These are phyloP conservation scores for Bacterosira constricta DNA, from an alignment of 108 stramenopile species.

Conservation along the genomic window DNA sequence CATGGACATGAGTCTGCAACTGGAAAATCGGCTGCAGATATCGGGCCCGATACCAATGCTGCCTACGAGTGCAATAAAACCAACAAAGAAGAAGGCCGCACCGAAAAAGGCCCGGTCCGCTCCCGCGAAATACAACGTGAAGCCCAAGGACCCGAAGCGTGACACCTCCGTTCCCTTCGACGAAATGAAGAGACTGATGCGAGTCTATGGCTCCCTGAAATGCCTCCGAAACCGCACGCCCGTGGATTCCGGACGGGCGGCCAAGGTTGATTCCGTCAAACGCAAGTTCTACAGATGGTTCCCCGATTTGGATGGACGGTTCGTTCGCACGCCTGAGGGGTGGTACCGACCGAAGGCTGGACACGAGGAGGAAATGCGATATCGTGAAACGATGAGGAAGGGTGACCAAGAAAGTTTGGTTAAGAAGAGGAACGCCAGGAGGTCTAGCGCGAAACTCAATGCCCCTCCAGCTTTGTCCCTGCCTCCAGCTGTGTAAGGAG, in stretches of 20 bases:
- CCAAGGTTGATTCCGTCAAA: conserved; percentile 35
- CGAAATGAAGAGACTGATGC: conserved; percentile 45
- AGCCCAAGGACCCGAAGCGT: conserved; percentile 14
- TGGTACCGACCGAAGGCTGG: conserved; percentile 28
- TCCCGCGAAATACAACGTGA: conserved; percentile 4
- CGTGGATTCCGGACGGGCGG: conserved; percentile 17
- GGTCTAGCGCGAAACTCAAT: conserved; percentile 3
- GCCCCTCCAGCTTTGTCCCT: not conserved
- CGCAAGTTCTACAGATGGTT: conserved; percentile 53
- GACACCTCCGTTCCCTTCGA: conserved; percentile 35
- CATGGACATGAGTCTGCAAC: not conserved
- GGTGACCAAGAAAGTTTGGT: conserved; percentile 21
- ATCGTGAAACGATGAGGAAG: conserved; percentile 30
- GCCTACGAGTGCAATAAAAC: no score
- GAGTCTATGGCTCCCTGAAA: conserved; percentile 41
- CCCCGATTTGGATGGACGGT: conserved; percentile 45
- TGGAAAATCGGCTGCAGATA: no score
- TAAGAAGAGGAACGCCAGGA: conserved; percentile 24
- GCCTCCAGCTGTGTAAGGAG: no score
- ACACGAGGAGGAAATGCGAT: conserved; percentile 30
- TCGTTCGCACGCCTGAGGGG: conserved; percentile 25
- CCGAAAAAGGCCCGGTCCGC: conserved; percentile 13
- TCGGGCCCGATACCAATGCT: no score
- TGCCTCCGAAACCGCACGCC: conserved; percentile 32
- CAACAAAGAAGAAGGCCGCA: conserved; percentile 2